phyloP scores from a whole-genome alignment of 768 basidiomycete genomes.

The Kwoniella bestiolae region DNA sequence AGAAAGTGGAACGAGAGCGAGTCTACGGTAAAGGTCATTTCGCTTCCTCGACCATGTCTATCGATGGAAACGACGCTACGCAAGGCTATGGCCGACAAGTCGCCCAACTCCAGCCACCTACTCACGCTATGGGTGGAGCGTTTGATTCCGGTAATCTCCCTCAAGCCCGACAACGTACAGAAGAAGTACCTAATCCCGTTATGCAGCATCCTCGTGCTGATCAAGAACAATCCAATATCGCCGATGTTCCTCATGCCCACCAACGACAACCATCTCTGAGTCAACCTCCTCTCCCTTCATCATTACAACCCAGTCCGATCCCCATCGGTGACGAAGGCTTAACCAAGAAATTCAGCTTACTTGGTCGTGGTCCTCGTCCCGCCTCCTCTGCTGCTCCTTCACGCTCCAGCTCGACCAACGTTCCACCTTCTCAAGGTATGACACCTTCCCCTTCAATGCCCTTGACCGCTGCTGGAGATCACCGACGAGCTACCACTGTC shows the following conservation, averaged over 20 bases:
- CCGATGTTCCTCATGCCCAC: conserved; percentile 47
- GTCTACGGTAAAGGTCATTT: conserved; percentile 94
- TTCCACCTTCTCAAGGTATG: conserved; percentile 17
- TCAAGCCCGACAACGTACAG: conserved; percentile 35
- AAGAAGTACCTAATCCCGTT: conserved; percentile 48
- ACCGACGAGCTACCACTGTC: conserved; percentile 38
- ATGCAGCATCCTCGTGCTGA: conserved; percentile 58
- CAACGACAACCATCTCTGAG: conserved; percentile 28
- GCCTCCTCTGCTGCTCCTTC: conserved; percentile 19
- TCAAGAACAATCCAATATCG: conserved; percentile 44
- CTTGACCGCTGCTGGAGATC: conserved; percentile 12
- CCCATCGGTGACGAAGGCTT: conserved; percentile 23
- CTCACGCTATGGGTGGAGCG: conserved; percentile 62
- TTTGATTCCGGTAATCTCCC: conserved; percentile 62
- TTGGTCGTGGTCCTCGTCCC: conserved; percentile 26
- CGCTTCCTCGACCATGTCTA: conserved; percentile 79
- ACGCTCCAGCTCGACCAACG: conserved; percentile 15
- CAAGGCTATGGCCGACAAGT: conserved; percentile 47
- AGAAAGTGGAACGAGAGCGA: conserved; percentile 91
- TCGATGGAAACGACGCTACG: conserved; percentile 42
- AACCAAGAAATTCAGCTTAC: conserved; percentile 40
- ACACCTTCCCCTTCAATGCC: conserved; percentile 60
- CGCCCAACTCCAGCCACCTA: conserved; percentile 56
- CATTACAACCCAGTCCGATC: conserved; percentile 57
- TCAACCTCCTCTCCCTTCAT: conserved; percentile 60